Evolutionary conservation across 1,284 basidiomycete species (phyloP).

Genomic region (Cutaneotrichosporon cyanovorans): DNA sequence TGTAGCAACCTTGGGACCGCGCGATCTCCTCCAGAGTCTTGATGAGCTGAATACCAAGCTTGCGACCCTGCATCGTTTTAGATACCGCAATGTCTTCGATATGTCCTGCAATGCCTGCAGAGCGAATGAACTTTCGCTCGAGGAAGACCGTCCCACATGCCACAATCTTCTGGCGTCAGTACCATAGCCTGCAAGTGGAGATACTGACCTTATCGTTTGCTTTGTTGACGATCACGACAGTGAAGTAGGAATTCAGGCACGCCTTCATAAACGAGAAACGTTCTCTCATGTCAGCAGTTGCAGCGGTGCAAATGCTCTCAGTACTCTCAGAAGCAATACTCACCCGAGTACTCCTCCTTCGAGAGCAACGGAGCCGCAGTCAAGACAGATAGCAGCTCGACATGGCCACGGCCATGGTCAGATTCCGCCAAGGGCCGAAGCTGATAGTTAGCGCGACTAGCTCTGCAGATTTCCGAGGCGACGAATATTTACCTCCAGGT

Average conservation of each 20-base stretch:
- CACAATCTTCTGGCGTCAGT: slow-evolving; percentile 53
- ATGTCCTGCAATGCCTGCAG: slow-evolving; percentile 74
- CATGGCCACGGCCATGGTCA: slow-evolving; percentile 76
- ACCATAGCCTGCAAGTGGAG: background rate
- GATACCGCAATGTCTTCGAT: slow-evolving; percentile 97
- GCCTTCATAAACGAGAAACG: slow-evolving; percentile 54
- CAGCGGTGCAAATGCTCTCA: too few species aligned
- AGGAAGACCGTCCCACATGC: slow-evolving; percentile 77
- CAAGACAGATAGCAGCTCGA: slow-evolving; percentile 73
- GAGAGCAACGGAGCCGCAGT: slow-evolving; percentile 69
- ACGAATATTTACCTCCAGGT: slow-evolving; percentile 23
- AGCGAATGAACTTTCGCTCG: slow-evolving; percentile 87
- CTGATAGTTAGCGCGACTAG: slow-evolving; percentile 46
- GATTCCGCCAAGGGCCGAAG: slow-evolving; percentile 88
- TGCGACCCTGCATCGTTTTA: slow-evolving; percentile 75
- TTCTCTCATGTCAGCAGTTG: slow-evolving; percentile 30
- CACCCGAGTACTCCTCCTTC: slow-evolving; percentile 54
- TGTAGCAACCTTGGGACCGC: slow-evolving; percentile 73
- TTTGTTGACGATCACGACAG: slow-evolving; percentile 74
- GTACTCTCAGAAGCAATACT: background rate
- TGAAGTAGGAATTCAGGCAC: slow-evolving; percentile 64
- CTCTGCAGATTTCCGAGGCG: too few species aligned
- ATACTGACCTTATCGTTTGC: slow-evolving; percentile 53
- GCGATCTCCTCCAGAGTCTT: slow-evolving; percentile 72
- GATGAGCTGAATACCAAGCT: slow-evolving; percentile 76